Percentiles rank a stretch among this genome's conserved stretches.
These are phyloP conservation scores for Apiospora sp. DNA, from an alignment of 2,329 filamentous ascomycete species.

Conservation along the genomic window DNA sequence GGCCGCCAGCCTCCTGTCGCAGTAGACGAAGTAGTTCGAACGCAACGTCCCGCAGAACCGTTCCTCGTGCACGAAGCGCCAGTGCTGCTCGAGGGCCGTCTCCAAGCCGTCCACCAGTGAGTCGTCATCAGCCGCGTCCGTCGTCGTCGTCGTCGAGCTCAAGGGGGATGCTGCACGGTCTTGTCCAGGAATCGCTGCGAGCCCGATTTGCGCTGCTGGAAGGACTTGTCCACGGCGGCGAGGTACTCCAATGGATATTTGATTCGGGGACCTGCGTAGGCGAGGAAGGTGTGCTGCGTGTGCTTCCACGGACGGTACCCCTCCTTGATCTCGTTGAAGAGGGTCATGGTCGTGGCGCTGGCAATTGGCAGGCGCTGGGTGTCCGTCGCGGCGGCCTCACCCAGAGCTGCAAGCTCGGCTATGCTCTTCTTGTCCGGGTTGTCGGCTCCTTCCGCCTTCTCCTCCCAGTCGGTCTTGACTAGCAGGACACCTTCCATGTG, in stretches of 20 bases:
- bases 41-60: neutral
- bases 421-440: neutral
- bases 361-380: neutral
- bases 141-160: no score
- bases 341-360: constrained; percentile 4
- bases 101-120: neutral
- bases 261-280: neutral
- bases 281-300: neutral
- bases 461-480: neutral
- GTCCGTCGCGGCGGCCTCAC: neutral
- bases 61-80: neutral
- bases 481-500: neutral
- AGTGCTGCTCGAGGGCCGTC: neutral
- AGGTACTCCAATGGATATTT: neutral
- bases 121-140: neutral
- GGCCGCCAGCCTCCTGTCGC: neutral
- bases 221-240: neutral
- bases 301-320: constrained; percentile 5
- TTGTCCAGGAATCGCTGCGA: neutral
- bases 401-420: neutral
- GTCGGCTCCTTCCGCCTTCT: neutral
- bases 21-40: neutral
- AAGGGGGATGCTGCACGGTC: neutral
- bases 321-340: neutral
- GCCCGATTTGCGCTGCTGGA: neutral